phyloP scores from a whole-genome alignment of 2,329 filamentous ascomycete genomes.

The Penicillium concentricum region DNA sequence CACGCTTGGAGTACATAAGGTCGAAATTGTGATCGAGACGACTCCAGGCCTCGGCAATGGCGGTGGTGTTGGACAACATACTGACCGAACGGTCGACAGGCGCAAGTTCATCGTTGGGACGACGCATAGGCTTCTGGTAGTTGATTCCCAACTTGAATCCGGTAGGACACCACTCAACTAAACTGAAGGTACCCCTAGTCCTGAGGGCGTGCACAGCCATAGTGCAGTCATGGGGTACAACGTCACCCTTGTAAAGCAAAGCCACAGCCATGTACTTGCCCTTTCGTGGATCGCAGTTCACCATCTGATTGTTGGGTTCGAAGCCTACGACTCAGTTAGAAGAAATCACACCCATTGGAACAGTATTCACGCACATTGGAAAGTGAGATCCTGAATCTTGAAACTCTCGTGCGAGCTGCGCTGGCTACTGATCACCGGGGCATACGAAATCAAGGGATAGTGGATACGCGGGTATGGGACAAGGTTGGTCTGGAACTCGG shows the following conservation, averaged over 20 bases:
- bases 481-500: constrained; percentile 69
- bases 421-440: constrained; percentile 63
- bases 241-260: constrained; percentile 65
- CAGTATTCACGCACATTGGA: constrained; percentile 53
- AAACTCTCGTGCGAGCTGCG: constrained; percentile 85
- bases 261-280: constrained; percentile 70
- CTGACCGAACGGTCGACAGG: constrained; percentile 56
- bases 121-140: constrained; percentile 58
- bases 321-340: constrained; percentile 48
- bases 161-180: constrained; percentile 68
- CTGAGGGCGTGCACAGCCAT: constrained; percentile 59
- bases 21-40: constrained; percentile 67
- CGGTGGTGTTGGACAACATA: constrained; percentile 68
- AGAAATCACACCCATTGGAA: not conserved
- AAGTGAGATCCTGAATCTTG: constrained; percentile 73
- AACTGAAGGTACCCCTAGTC: constrained; percentile 63
- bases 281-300: constrained; percentile 64
- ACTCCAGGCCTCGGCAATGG: constrained; percentile 65
- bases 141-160: constrained; percentile 70
- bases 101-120: constrained; percentile 55
- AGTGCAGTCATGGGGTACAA: constrained; percentile 62
- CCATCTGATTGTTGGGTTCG: constrained; percentile 69
- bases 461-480: constrained; percentile 68
- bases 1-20: constrained; percentile 68
- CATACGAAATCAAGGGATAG: constrained; percentile 65